Conservation (phyloP, 345 rosid species). For the Turritis glabra region DNA sequence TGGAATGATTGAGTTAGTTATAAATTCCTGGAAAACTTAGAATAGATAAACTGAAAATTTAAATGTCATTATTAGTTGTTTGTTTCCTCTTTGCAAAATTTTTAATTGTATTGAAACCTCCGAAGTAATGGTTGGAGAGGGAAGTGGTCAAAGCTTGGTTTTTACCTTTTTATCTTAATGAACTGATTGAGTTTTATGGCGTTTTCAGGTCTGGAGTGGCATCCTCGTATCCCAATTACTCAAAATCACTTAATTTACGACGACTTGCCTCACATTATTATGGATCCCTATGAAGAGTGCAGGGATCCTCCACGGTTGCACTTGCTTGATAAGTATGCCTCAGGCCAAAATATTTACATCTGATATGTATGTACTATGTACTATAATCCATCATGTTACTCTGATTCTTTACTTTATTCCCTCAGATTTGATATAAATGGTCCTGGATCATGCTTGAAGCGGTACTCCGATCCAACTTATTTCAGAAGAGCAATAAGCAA, state of each 20-base stretch:
- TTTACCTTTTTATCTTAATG: background rate
- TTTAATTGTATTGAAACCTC: background rate
- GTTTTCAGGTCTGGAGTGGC: constrained; percentile 89
- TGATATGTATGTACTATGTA: background rate
- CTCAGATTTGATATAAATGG: constrained; percentile 84
- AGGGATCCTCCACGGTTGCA: constrained; percentile 79
- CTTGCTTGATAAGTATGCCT: constrained; percentile 81
- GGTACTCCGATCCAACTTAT: constrained; percentile 91
- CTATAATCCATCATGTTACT: background rate
- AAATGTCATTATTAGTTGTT: background rate
- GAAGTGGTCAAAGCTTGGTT: constrained; percentile 2
- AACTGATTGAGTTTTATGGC: background rate
- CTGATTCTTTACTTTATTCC: constrained; percentile 33
- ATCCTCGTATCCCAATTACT: constrained; percentile 60
- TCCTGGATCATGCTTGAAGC: constrained; percentile 87
- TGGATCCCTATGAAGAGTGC: constrained; percentile 92
- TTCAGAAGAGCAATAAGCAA: constrained; percentile 63
- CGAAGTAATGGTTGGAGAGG: background rate
- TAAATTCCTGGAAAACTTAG: background rate
- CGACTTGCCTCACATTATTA: constrained; percentile 79
- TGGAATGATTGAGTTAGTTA: constrained; percentile 1
- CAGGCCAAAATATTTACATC: background rate
- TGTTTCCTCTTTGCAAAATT: background rate
- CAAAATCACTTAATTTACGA: constrained; percentile 76
- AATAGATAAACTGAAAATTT: background rate